These are phyloP conservation scores for Coemansia asiatica DNA, from an alignment of 192 early-diverging fungal species.

Conservation along the genomic window DNA sequence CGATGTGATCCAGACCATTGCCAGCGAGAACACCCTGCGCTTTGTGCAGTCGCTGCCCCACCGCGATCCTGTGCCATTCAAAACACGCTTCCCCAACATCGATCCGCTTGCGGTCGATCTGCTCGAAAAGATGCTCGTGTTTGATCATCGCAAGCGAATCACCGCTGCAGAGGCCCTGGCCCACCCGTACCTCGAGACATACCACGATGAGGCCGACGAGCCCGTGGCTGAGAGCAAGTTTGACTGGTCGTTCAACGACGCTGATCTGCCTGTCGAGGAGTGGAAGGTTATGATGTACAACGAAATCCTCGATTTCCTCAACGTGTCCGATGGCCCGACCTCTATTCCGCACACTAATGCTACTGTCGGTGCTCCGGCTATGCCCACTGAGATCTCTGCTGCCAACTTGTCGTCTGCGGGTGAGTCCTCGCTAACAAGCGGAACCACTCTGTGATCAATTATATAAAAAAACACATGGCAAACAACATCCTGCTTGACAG, in stretches of 20 bases:
- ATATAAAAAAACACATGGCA: background rate
- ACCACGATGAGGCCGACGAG: conserved; percentile 90
- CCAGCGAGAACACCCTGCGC: conserved; percentile 88
- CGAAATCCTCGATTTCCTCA: conserved; percentile 74
- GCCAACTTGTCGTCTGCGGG: conserved; percentile 5
- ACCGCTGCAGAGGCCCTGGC: conserved; percentile 82
- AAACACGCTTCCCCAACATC: conserved; percentile 74
- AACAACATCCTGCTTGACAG: no score
- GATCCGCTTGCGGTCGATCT: conserved; percentile 83
- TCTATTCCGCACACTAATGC: background rate
- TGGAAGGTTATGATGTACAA: conserved; percentile 92
- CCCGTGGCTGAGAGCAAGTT: conserved; percentile 76
- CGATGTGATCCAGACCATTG: conserved; percentile 88
- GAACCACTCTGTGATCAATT: background rate
- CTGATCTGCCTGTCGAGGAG: conserved; percentile 79
- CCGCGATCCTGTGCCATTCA: conserved; percentile 78
- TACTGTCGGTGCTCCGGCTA: background rate
- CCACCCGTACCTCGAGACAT: conserved; percentile 87
- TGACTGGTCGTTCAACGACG: conserved; percentile 95
- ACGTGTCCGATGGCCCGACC: conserved; percentile 57
- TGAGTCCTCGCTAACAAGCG: conserved; percentile 9
- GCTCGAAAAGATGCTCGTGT: conserved; percentile 88
- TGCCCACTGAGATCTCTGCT: background rate
- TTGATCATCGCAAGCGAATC: conserved; percentile 89
- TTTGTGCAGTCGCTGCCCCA: conserved; percentile 88